A percentile compares a stretch with the other conserved stretches of the same genome.
These are phyloP conservation scores for Cryptosporidium xiaoi DNA, from an alignment of 169 alveolate genomes.

Conservation along the genomic window DNA sequence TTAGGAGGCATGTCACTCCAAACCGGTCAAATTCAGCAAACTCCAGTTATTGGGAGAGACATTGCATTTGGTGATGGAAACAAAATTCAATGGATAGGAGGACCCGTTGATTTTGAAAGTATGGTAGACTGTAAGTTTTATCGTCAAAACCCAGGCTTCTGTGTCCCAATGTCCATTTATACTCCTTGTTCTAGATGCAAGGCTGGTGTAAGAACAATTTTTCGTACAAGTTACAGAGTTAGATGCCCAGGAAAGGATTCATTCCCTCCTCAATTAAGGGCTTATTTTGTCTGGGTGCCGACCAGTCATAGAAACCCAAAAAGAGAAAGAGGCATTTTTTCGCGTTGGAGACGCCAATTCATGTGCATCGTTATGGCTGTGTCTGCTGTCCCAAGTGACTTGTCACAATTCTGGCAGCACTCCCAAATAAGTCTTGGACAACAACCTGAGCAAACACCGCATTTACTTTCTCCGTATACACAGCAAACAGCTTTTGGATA, in stretches of 20 bases:
- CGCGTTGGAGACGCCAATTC: slow-evolving; percentile 73
- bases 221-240: slow-evolving; percentile 63
- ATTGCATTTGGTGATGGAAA: not conserved
- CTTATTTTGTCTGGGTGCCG: slow-evolving; percentile 64
- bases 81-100: slow-evolving; percentile 43
- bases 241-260: slow-evolving; percentile 67
- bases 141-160: slow-evolving; percentile 73
- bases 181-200: slow-evolving; percentile 73
- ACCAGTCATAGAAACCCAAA: slow-evolving; percentile 60
- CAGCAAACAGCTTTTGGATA: slow-evolving; percentile 8
- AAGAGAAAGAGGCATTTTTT: slow-evolving; percentile 19
- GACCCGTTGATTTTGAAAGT: slow-evolving; percentile 45
- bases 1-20: too few species aligned
- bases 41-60: too few species aligned
- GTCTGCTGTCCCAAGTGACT: slow-evolving; percentile 25
- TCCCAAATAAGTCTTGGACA: slow-evolving; percentile 25
- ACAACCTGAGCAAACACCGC: slow-evolving; percentile 11
- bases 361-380: slow-evolving; percentile 74
- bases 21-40: too few species aligned
- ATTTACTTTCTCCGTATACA: slow-evolving; percentile 46
- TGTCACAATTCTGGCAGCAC: slow-evolving; percentile 43
- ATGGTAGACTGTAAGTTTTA: slow-evolving; percentile 71
- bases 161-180: slow-evolving; percentile 72
- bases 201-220: slow-evolving; percentile 57
- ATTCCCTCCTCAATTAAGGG: slow-evolving; percentile 62